Percentiles rank a stretch among this genome's conserved stretches.
Evolutionary conservation across 345 rosid species (phyloP).

Genomic region (Brassica incana): DNA sequence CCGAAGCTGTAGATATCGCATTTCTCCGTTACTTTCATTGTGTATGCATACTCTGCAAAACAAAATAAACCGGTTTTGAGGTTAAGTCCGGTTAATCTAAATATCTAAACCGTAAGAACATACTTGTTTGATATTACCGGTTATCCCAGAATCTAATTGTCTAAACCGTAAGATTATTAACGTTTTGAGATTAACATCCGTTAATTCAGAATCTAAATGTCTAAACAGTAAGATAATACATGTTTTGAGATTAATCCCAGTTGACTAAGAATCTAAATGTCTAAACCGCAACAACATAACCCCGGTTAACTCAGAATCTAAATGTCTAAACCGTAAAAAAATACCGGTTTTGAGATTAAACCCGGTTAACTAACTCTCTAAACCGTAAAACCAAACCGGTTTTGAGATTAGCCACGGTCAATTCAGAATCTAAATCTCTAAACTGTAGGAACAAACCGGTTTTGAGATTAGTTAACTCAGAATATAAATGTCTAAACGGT

Average conservation of each 20-base stretch:
- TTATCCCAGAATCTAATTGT: background rate
- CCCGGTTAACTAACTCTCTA: background rate
- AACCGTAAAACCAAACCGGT: background rate
- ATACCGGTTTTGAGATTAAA: background rate
- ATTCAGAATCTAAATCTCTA: background rate
- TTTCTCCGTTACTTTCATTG: constrained; percentile 95
- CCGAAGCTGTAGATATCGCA: constrained; percentile 97
- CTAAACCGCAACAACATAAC: too few species aligned
- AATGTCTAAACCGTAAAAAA: background rate
- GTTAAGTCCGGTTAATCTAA: background rate
- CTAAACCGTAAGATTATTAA: background rate
- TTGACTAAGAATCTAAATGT: too few species aligned
- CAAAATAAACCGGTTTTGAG: background rate
- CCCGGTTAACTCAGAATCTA: background rate
- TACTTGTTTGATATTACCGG: background rate
- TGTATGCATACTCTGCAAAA: constrained; percentile 83
- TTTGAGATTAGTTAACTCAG: background rate
- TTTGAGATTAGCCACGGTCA: background rate
- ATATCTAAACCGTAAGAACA: background rate
- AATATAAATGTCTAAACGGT: background rate
- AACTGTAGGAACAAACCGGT: background rate
- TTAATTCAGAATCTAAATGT: too few species aligned
- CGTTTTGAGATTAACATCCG: background rate
- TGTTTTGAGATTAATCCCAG: too few species aligned
- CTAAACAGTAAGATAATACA: too few species aligned